Base-by-base conservation (phyloP, 805 yeast genomes). In the Cyberlindnera sargentensis region DNA sequence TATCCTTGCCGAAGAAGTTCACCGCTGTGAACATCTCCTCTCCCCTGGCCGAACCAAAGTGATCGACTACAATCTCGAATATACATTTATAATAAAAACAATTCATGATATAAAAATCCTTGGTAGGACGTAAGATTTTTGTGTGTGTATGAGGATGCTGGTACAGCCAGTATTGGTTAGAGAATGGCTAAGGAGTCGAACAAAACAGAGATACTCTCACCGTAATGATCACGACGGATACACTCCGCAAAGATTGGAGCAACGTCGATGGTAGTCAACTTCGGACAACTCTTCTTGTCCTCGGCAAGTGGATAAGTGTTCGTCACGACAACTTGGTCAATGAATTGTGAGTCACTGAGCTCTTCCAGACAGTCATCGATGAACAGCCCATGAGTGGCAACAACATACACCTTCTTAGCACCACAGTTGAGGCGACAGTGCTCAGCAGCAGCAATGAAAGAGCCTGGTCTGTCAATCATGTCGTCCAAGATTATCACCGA, bases 221-320 rank as follows among this genome's bases (percentile, higher is more conserved):
- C 99, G 57, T 91, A 90, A 65, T 93, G 99, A 62, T 93, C 96
- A 71, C 99, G 84, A 70, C 99, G 82, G 48, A 93, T 91, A 66
- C 98, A 93, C 71, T 93, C 99, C 31, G 98, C 98, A 60, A 93
- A 85, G 42, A 93, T 89, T 20, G 95, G 84, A 48, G 96, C 84
- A 40, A 93, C 95, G 60, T 93, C 99, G 56, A 93, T 89, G 40
- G 88, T 84, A 11, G 80, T 80, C 55, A 93, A 72, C 65, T 93
- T 93, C 46, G 77, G 69, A 49, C 82, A 73, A 40, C 70, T 72
- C 42, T 70, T 72, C 53, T 76, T 72, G 46, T 78, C 83, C 51
- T 75, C 75, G 20, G 82, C 69, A 41, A 91, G 85, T 45, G 99
- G 99, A 58, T 88, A 93, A 3, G 99, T 90, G 68, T 93, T 93